Percentiles rank a stretch among this genome's conserved stretches.
Evolutionary conservation across 2,329 filamentous ascomycete species (phyloP).

Genomic region (Epichloe bromicola): DNA sequence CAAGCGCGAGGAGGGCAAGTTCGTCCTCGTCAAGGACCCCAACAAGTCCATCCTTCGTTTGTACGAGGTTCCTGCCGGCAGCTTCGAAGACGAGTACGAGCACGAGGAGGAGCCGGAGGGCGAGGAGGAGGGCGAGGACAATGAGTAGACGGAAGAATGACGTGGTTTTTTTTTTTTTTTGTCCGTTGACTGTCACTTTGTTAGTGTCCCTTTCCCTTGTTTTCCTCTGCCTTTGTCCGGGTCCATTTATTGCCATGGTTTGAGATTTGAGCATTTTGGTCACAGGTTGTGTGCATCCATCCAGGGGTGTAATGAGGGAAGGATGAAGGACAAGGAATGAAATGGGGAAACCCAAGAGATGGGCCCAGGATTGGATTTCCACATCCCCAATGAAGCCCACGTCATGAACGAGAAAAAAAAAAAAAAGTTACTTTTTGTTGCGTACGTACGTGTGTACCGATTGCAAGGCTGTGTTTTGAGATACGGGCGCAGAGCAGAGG

Average conservation of each 20-base stretch:
- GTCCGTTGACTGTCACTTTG: background rate
- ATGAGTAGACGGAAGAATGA: conserved; percentile 15
- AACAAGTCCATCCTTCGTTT: conserved; percentile 92
- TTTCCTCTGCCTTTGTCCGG: background rate
- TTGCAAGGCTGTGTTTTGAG: background rate
- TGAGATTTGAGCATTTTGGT: background rate
- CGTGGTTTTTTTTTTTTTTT: too few relatives aligned
- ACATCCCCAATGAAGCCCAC: background rate
- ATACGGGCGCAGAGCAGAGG: conserved; percentile 3
- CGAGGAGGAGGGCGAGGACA: conserved; percentile 26
- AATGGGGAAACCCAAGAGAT: background rate
- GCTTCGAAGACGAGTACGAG: conserved; percentile 83
- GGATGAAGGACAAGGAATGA: background rate
- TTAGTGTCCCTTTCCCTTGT: background rate
- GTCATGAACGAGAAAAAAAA: background rate
- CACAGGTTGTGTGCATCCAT: background rate
- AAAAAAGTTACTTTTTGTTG: background rate
- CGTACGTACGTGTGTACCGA: background rate
- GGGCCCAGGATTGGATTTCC: background rate
- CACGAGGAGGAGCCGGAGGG: conserved; percentile 44
- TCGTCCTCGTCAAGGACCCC: conserved; percentile 75
- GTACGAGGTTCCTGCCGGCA: conserved; percentile 78
- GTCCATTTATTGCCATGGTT: background rate
- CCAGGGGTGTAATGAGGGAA: background rate
- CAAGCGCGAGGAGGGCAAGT: conserved; percentile 66